phyloP scores from a whole-genome alignment of 441 rosid species.

The Adansonia madagascariensis region DNA sequence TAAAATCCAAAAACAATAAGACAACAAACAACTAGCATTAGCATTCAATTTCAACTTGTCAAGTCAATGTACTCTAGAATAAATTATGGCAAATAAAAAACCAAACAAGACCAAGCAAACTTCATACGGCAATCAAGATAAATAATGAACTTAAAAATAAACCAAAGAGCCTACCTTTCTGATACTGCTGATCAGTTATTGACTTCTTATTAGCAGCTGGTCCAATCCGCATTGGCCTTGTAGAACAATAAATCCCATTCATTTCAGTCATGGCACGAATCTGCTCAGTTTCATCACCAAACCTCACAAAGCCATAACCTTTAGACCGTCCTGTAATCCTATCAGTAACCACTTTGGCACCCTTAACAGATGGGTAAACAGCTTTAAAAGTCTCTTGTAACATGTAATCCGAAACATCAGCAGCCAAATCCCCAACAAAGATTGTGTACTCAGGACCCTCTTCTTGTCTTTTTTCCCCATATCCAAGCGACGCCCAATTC shows the following conservation, averaged over 20 bases:
- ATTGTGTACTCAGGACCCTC: slow-evolving; percentile 84
- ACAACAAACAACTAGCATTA: slow-evolving; percentile 28
- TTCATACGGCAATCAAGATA: slow-evolving; percentile 8
- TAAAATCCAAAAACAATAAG: background rate
- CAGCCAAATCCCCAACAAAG: slow-evolving; percentile 91
- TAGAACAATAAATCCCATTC: slow-evolving; percentile 83
- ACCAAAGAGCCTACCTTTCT: slow-evolving; percentile 53
- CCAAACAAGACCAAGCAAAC: slow-evolving; percentile 23
- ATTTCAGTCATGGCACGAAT: slow-evolving; percentile 85
- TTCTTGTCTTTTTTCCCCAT: slow-evolving; percentile 84
- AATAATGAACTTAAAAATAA: slow-evolving; percentile 18
- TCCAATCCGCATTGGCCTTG: slow-evolving; percentile 94
- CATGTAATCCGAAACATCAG: slow-evolving; percentile 77
- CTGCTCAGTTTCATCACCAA: slow-evolving; percentile 83
- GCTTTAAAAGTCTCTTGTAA: slow-evolving; percentile 75
- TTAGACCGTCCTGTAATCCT: slow-evolving; percentile 90
- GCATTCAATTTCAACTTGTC: slow-evolving; percentile 26
- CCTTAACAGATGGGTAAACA: slow-evolving; percentile 72
- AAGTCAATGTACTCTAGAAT: slow-evolving; percentile 8
- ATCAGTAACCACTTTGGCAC: slow-evolving; percentile 91
- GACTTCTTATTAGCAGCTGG: slow-evolving; percentile 63
- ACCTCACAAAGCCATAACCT: slow-evolving; percentile 94
- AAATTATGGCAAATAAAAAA: slow-evolving; percentile 15
- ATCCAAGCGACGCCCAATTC: slow-evolving; percentile 90
- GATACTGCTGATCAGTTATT: slow-evolving; percentile 48